Conservation (phyloP, 2,329 filamentous ascomycete genomes). For the Xylaria sp. region DNA sequence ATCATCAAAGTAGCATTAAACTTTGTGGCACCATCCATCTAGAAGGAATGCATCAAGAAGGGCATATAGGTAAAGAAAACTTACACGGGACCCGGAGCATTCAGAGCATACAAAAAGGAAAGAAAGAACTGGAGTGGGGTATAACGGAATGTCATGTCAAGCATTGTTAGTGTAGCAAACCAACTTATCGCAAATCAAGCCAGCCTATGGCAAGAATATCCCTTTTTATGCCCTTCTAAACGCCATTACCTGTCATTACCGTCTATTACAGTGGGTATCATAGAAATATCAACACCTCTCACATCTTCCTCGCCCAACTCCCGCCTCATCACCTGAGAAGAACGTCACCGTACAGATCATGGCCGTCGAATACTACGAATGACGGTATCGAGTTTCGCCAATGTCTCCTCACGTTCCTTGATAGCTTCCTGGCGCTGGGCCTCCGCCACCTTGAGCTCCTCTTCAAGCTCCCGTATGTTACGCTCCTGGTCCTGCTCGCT, state of each 20-base stretch:
- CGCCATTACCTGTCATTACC: slow-evolving; percentile 26
- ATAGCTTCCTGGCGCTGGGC: slow-evolving; percentile 66
- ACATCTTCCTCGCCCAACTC: not conserved
- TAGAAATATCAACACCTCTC: slow-evolving; percentile 9
- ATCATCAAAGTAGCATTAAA: slow-evolving; percentile 36
- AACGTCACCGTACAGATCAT: slow-evolving; percentile 42
- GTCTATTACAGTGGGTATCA: slow-evolving; percentile 34
- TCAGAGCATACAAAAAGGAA: not conserved
- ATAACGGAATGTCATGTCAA: not conserved
- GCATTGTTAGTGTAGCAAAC: not conserved
- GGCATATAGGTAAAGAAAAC: not conserved
- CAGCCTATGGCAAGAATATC: not conserved
- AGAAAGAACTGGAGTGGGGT: not conserved
- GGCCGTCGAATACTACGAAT: slow-evolving; percentile 60
- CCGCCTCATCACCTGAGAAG: not conserved
- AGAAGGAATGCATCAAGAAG: not conserved
- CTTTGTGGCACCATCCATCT: not conserved
- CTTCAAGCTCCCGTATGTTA: slow-evolving; percentile 68
- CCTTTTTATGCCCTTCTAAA: slow-evolving; percentile 17
- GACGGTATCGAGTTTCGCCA: slow-evolving; percentile 65
- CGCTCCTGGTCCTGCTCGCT: slow-evolving; percentile 78
- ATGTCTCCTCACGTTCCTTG: slow-evolving; percentile 66
- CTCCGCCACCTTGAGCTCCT: slow-evolving; percentile 68
- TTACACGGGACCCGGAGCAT: not conserved
- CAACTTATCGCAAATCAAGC: not conserved